Conservation (phyloP, 371 early-diverging fungal species). For the Mucor plumbeus region DNA sequence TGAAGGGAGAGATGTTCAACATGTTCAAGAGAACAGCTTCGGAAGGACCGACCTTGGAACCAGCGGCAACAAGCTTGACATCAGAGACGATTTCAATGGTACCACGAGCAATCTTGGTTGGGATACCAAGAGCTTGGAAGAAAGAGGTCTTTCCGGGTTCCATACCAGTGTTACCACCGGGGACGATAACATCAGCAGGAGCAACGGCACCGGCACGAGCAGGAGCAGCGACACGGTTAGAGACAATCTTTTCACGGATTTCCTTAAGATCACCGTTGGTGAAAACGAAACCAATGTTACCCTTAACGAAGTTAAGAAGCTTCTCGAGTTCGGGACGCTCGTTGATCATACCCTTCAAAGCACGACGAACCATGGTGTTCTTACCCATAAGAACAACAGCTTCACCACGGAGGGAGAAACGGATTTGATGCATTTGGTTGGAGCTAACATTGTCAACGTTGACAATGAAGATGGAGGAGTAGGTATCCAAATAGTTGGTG, state of each 20-base stretch:
- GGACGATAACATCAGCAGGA: slow-evolving; percentile 95
- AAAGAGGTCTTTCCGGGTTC: slow-evolving; percentile 99
- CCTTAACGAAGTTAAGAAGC: slow-evolving; percentile 85
- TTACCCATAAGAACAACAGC: slow-evolving; percentile 99
- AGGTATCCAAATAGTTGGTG: slow-evolving; percentile 73
- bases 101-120: slow-evolving; percentile 99
- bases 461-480: slow-evolving; percentile 96
- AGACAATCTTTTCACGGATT: slow-evolving; percentile 89
- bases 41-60: slow-evolving; percentile 98
- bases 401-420: slow-evolving; percentile 90
- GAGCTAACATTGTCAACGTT: slow-evolving; percentile 99
- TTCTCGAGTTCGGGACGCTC: slow-evolving; percentile 91
- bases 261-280: slow-evolving; percentile 97
- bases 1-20: slow-evolving; percentile 99
- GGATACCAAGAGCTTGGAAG: slow-evolving; percentile 99
- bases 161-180: slow-evolving; percentile 99
- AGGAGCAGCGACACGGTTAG: slow-evolving; percentile 97
- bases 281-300: slow-evolving; percentile 99
- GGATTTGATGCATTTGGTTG: slow-evolving; percentile 99
- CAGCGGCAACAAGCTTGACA: slow-evolving; percentile 90
- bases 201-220: slow-evolving; percentile 99
- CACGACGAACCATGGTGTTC: slow-evolving; percentile 99
- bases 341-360: slow-evolving; percentile 79
- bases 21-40: slow-evolving; percentile 99
- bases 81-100: slow-evolving; percentile 99